A percentile compares a stretch with the other conserved stretches of the same genome.
Conservation (phyloP, 164 flowering plant genomes). For the Santalum album region DNA sequence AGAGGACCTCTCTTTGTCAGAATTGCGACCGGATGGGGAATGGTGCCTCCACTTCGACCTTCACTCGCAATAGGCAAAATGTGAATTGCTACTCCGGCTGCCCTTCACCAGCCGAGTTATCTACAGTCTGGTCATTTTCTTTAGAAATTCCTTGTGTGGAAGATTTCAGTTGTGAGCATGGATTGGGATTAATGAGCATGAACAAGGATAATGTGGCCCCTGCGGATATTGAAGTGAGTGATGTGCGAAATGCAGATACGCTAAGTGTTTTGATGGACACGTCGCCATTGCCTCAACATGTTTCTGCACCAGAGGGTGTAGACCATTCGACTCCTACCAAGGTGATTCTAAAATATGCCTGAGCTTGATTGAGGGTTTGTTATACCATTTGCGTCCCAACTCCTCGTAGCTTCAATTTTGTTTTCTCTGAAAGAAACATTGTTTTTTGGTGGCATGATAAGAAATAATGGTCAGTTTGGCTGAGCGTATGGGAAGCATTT, state of each 20-base stretch:
- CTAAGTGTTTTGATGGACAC: constrained; percentile 34
- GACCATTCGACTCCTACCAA: constrained; percentile 31
- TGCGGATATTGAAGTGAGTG: constrained; percentile 19
- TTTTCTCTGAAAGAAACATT: too few species aligned
- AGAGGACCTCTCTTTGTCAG: constrained; percentile 70
- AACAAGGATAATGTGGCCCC: constrained; percentile 32
- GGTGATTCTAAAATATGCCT: constrained; percentile 28
- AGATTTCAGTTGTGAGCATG: constrained; percentile 53
- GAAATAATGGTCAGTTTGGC: too few species aligned
- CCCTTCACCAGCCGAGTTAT: constrained; percentile 77
- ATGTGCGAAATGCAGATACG: constrained; percentile 19
- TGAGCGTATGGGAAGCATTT: too few species aligned
- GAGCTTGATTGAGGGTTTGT: too few species aligned
- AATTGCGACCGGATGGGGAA: constrained; percentile 80
- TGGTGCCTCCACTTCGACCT: constrained; percentile 24
- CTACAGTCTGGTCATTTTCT: constrained; percentile 70
- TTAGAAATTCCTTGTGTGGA: constrained; percentile 35
- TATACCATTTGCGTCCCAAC: too few species aligned
- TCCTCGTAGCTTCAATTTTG: too few species aligned
- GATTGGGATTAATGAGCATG: constrained; percentile 63
- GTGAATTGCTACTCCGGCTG: constrained; percentile 84
- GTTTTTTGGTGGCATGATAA: too few species aligned
- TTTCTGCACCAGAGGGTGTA: constrained; percentile 15
- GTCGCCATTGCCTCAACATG: constrained; percentile 31
- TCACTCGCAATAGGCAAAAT: constrained; percentile 52